Base-by-base conservation (phyloP, 805 yeast species). In the Yueomyces sp. region DNA sequence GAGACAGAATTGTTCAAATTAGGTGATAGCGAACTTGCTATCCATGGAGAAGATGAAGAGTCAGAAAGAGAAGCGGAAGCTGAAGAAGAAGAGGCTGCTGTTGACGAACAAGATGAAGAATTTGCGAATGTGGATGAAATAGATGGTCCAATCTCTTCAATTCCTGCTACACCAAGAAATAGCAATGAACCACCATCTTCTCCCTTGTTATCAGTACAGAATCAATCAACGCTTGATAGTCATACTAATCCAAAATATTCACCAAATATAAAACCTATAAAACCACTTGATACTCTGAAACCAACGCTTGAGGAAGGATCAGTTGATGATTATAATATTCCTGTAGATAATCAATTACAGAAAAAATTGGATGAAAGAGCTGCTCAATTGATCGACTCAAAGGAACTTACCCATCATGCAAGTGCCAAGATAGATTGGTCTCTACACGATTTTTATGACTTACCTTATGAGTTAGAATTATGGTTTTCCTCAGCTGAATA, bases 401-500 rank as follows among this genome's bases (percentile, higher is more conserved):
- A 27, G 3, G 28, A 37, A 12, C 30, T 26, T 3, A 5, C 6
- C 12, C 19, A 37, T 27, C 43, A 43, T 26, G 44, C 39, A 5
- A 45, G 59, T 1, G 55, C 66, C 12, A 62, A 59, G 43, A 76
- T 79, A 0, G 59, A 67, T 4, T 79, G 72, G 60, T 53, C 60
- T 3, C 66, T 64, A 45, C 40, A 55, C 4, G 76, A 72, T 41
- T 51, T 54, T 1, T 60, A 64, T 9, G 45, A 54, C 2, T 54
- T 74, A 19, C 46, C 47, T 11, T 56, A 57, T 1, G 82, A 77
- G 48, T 41, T 74, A 12, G 63, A 66, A 7, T 68, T 70, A 36
- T 73, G 78, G 78, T 74, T 71, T 48, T 52, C 64, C 2, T 37
- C 53, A 1, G 49, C 57, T 3, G 70, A 66, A 44, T 58, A 51